phyloP scores from a whole-genome alignment of 2,329 filamentous ascomycete species.

The Nigrospora osmanthi region DNA sequence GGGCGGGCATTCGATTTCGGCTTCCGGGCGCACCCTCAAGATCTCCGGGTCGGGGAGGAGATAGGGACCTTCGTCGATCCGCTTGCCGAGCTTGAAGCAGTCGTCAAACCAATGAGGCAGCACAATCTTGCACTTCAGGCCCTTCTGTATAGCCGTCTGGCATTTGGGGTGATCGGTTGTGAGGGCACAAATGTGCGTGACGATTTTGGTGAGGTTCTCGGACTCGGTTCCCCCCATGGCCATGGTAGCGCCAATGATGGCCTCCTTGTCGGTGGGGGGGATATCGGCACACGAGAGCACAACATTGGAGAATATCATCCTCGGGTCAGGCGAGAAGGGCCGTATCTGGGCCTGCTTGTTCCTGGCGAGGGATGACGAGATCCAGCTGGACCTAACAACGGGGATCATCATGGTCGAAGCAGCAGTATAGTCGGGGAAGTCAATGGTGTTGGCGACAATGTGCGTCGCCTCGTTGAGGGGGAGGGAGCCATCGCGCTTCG shows the following conservation, averaged over 20 bases:
- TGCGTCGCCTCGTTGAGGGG: constrained; percentile 42
- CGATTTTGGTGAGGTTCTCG: constrained; percentile 60
- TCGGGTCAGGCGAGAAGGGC: constrained; percentile 83
- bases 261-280: constrained; percentile 79
- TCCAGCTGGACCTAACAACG: constrained; percentile 77
- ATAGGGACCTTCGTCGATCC: constrained; percentile 85
- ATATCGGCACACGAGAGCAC: constrained; percentile 77
- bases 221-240: constrained; percentile 83
- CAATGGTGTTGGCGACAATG: constrained; percentile 65
- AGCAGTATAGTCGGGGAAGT: constrained; percentile 80
- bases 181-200: constrained; percentile 85
- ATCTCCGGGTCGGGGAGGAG: constrained; percentile 79
- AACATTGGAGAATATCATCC: constrained; percentile 82
- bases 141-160: constrained; percentile 52
- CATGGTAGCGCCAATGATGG: constrained; percentile 81
- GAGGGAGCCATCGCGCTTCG: constrained; percentile 38
- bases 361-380: constrained; percentile 61
- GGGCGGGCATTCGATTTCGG: constrained; percentile 45
- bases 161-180: constrained; percentile 69
- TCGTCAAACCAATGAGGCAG: constrained; percentile 98
- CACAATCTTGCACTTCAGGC: constrained; percentile 70
- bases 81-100: constrained; percentile 84
- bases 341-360: constrained; percentile 69
- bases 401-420: constrained; percentile 72
- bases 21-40: constrained; percentile 50